phyloP scores from a whole-genome alignment of 768 basidiomycete species.

The Plicaturopsis crispa region DNA sequence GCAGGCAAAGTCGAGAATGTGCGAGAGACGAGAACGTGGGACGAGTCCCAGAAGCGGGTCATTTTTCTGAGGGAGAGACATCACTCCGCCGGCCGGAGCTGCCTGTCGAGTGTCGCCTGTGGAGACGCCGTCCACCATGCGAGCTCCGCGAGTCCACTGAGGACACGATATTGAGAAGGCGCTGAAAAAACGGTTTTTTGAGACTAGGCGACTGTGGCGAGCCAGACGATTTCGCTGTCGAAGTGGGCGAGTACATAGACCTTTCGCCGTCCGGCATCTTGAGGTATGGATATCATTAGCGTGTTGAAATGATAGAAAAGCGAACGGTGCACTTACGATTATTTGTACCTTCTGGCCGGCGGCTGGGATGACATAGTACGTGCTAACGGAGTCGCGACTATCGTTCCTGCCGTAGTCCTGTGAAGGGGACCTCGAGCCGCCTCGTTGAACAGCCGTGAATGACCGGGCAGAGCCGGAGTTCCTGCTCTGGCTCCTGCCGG shows the following conservation, averaged over 20 bases:
- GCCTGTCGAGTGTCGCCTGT: constrained; percentile 45
- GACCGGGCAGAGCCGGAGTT: constrained; percentile 1
- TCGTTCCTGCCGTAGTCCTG: no score
- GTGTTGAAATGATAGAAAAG: no score
- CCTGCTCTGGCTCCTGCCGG: constrained; percentile 14
- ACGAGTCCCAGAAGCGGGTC: no score
- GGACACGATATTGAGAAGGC: constrained; percentile 47
- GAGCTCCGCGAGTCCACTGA: constrained; percentile 29
- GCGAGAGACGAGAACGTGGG: no score
- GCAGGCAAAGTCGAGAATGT: no score
- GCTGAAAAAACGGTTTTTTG: constrained; percentile 56
- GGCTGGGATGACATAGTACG: constrained; percentile 67
- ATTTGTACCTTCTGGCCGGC: constrained; percentile 72
- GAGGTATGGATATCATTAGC: no score
- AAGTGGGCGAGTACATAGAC: constrained; percentile 52
- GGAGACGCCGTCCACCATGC: constrained; percentile 28
- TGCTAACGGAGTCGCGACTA: constrained; percentile 56
- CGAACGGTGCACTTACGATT: constrained; percentile 53
- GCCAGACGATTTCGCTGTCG: constrained; percentile 48
- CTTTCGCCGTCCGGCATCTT: no score
- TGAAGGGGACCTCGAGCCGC: constrained; percentile 25
- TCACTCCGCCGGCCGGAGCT: no score
- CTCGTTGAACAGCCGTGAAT: not conserved
- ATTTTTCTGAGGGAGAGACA: no score
- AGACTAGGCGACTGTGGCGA: constrained; percentile 33